These are phyloP conservation scores for Arthrobotrys sinensis DNA, from an alignment of 2,329 filamentous ascomycete genomes.

Conservation along the genomic window DNA sequence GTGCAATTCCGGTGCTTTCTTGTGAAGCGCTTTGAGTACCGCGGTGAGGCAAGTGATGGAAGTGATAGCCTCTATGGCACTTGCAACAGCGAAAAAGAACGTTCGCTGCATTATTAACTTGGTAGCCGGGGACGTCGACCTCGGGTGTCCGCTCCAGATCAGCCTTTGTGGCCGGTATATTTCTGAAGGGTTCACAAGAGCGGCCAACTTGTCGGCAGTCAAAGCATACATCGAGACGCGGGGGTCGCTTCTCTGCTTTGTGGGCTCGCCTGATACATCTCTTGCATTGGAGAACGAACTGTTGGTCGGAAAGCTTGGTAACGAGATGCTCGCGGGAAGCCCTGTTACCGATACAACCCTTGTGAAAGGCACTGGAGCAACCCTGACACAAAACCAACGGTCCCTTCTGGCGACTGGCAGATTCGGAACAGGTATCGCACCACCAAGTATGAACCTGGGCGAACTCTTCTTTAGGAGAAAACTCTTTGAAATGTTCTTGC, in stretches of 20 bases:
- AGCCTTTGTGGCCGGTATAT: constrained; percentile 77
- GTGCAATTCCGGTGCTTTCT: constrained; percentile 71
- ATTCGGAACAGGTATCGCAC: constrained; percentile 81
- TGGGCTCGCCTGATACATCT: constrained; percentile 80
- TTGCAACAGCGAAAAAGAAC: constrained; percentile 85
- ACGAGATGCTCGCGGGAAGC: constrained; percentile 85
- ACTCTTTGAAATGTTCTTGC: constrained; percentile 65
- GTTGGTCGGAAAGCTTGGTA: constrained; percentile 82
- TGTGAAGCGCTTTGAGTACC: constrained; percentile 67
- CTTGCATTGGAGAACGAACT: constrained; percentile 91
- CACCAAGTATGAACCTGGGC: constrained; percentile 77
- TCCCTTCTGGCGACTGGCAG: constrained; percentile 74
- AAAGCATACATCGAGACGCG: constrained; percentile 80
- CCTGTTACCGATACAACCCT: constrained; percentile 82
- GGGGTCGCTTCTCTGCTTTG: constrained; percentile 79
- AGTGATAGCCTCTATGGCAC: constrained; percentile 86
- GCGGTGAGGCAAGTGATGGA: constrained; percentile 79
- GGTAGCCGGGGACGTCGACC: constrained; percentile 71
- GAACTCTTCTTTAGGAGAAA: constrained; percentile 78
- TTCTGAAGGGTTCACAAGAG: constrained; percentile 82
- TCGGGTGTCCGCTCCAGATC: constrained; percentile 58
- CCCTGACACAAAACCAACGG: constrained; percentile 90
- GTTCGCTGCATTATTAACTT: constrained; percentile 82
- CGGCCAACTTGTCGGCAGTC: constrained; percentile 77
- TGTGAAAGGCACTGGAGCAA: constrained; percentile 87